Base-by-base conservation (phyloP, 192 early-diverging fungal species). In the Funneliformis mosseae region DNA sequence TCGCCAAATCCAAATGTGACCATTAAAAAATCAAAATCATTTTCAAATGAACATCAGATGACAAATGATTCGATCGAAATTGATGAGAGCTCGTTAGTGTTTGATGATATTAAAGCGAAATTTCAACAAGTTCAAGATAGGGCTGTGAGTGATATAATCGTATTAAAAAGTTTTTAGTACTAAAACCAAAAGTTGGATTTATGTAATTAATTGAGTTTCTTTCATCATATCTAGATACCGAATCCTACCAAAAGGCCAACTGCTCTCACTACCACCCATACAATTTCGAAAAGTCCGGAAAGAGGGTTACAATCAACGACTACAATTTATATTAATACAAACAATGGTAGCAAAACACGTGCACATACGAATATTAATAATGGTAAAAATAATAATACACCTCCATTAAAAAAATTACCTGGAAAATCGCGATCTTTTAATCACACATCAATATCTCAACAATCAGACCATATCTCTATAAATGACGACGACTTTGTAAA, bases 41-140 rank as follows among this genome's bases (percentile, higher is more conserved):
- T 70, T n/a, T 70, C 68, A 45, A 39, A n/a, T 41, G 68, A 70
- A 9, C 42, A 33, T 27, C 12, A 0, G 23, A 8, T 18, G 25
- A 48, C 23, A 60, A 12, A 42, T 8, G 41, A 70, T 60, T 28
- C 8, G 4, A n/a, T 38, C 3, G 46, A 23, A 23, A 79, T 79
- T 16, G 78, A 79, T 79, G 68, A 79, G 9, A 59, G 68, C 4
- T 2, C 48, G 12, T 60, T 79, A 41, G 25, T 11, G 9, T 79
- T 59, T 71, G 48, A 25, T 59, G 78, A 79, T 39, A 68, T 79
- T 41, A 79, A 72, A 69, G 78, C 78, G 6, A 79, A 8, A 72
- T 79, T 79, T 79, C 78, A 78, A 55, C 10, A 77, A 41, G 41
- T 11, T 59, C 14, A 62, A n/a, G 59, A 76, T 59, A 6, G 23